Conservation (phyloP, 2,329 filamentous ascomycete species). For the Ophiostoma piceae region DNA sequence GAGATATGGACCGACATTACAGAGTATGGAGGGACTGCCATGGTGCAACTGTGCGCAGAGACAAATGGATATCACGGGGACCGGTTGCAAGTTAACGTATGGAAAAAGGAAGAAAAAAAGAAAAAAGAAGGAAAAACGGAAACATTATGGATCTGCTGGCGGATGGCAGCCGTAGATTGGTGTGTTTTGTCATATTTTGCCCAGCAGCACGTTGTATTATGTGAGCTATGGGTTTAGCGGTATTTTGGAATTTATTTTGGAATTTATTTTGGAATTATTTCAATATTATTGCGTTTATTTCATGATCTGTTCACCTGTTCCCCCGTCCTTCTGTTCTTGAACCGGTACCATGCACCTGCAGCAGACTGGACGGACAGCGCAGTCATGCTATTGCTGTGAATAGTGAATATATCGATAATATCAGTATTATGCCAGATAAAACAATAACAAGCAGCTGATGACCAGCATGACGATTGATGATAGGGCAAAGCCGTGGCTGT, state of each 20-base stretch:
- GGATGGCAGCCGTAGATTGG: slow-evolving; percentile 9
- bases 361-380: background rate
- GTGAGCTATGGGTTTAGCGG: background rate
- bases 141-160: slow-evolving; percentile 4
- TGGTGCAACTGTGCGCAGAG: background rate
- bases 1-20: background rate
- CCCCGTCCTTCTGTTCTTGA: background rate
- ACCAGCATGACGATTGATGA: slow-evolving; percentile 12
- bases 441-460: background rate
- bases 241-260: background rate
- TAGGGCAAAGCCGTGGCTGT: slow-evolving; percentile 8
- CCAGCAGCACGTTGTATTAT: background rate
- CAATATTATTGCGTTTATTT: background rate
- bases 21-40: background rate
- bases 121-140: background rate
- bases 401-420: background rate
- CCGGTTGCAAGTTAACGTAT: slow-evolving; percentile 1
- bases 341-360: background rate
- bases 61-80: slow-evolving; percentile 10
- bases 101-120: slow-evolving; percentile 12
- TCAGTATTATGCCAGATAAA: background rate
- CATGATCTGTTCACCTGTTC: background rate
- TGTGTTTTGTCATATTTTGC: slow-evolving; percentile 9
- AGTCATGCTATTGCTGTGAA: background rate
- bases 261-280: background rate